These are phyloP conservation scores for Penicillium chermesinum DNA, from an alignment of 495 filamentous ascomycete genomes.

Conservation along the genomic window DNA sequence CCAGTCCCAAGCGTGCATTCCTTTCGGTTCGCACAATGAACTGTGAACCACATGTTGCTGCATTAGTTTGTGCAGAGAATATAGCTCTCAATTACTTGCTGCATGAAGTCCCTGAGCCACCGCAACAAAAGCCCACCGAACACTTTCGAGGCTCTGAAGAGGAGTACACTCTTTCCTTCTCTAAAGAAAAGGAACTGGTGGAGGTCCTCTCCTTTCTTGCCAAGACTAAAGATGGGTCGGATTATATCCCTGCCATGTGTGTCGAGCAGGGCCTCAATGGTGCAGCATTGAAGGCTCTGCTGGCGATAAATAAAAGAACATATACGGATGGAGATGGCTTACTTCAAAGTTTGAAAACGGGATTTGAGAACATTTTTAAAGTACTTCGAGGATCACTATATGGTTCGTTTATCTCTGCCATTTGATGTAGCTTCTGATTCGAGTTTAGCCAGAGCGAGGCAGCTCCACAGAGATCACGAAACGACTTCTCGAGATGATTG, in stretches of 20 bases:
- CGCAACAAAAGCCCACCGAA: not conserved
- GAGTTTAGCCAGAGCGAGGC: not conserved
- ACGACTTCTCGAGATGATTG: conserved; percentile 1
- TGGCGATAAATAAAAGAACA: conserved; percentile 15
- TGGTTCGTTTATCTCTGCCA: too few species aligned
- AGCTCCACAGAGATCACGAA: conserved; percentile 1
- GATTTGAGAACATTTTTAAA: conserved; percentile 8
- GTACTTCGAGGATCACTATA: conserved; percentile 9
- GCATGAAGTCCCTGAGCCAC: not conserved
- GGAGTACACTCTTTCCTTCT: conserved; percentile 9
- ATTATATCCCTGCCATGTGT: conserved; percentile 14
- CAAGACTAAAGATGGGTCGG: conserved; percentile 12
- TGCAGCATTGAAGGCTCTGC: conserved; percentile 2
- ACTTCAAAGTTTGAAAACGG: conserved; percentile 6
- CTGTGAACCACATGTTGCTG: too few species aligned
- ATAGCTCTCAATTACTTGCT: not conserved
- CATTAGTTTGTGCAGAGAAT: not conserved
- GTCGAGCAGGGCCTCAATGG: conserved; percentile 8
- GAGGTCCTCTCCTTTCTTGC: conserved; percentile 14
- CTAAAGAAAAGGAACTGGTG: conserved; percentile 5
- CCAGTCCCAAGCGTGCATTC: too few species aligned
- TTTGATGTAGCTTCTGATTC: too few species aligned
- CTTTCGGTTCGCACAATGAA: too few species aligned
- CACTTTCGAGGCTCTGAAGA: not conserved
- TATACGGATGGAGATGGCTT: conserved; percentile 11